These are phyloP conservation scores for Alternaria atra DNA, from an alignment of 2,329 filamentous ascomycete species.

Conservation along the genomic window DNA sequence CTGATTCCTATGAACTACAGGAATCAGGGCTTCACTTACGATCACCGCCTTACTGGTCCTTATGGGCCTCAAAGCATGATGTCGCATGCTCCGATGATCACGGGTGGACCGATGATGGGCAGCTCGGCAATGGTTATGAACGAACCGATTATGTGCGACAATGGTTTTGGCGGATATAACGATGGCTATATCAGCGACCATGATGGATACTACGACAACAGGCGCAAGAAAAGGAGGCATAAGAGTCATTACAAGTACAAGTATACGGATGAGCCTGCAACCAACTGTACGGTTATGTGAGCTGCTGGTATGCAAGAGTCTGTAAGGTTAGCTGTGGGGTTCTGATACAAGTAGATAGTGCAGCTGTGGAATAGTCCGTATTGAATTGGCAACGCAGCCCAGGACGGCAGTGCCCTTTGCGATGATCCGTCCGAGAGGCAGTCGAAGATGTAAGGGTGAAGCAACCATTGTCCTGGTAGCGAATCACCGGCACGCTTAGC, in stretches of 20 bases:
- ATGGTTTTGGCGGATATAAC: too few species aligned
- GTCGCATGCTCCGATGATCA: slow-evolving; percentile 7
- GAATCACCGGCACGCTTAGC: slow-evolving; percentile 4
- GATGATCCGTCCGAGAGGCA: neutral
- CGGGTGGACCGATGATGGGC: slow-evolving; percentile 3
- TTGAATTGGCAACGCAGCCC: neutral
- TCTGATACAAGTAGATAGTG: neutral
- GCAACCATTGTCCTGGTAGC: slow-evolving; percentile 13
- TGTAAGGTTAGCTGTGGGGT: neutral
- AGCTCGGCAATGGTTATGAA: slow-evolving; percentile 11
- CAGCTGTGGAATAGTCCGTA: neutral
- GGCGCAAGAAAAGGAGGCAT: slow-evolving; percentile 23
- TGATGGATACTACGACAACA: slow-evolving; percentile 11
- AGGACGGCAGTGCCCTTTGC: neutral
- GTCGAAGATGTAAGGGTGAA: slow-evolving; percentile 3
- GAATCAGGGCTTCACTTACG: slow-evolving; percentile 18
- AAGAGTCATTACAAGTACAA: slow-evolving; percentile 34
- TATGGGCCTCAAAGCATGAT: slow-evolving; percentile 21
- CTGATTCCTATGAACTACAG: slow-evolving; percentile 19
- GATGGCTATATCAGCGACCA: slow-evolving; percentile 19
- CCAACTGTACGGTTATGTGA: slow-evolving; percentile 35
- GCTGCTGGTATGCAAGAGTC: neutral
- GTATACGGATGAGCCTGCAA: slow-evolving; percentile 28
- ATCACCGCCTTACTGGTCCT: slow-evolving; percentile 33
- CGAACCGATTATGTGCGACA: slow-evolving; percentile 5